Conservation (phyloP, 306 rosid species). For the Vigna reflexopilosa region DNA sequence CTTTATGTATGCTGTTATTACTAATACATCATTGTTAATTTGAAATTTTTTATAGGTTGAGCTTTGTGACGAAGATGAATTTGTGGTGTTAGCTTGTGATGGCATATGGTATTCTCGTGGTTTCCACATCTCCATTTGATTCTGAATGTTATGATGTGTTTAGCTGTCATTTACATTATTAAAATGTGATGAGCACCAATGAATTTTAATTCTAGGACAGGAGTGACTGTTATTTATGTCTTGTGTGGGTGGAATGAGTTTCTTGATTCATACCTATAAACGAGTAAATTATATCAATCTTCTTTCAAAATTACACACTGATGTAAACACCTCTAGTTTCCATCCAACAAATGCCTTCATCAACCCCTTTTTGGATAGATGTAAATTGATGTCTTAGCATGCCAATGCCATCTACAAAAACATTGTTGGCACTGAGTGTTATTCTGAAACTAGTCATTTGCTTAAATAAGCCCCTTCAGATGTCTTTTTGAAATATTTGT, state of each 20-base stretch:
- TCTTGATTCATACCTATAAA: slow-evolving; percentile 27
- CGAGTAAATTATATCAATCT: slow-evolving; percentile 22
- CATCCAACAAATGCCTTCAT: slow-evolving; percentile 9
- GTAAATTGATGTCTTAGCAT: slow-evolving; percentile 13
- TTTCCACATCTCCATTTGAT: slow-evolving; percentile 24
- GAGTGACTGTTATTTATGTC: slow-evolving; percentile 16
- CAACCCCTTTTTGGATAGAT: slow-evolving; percentile 4
- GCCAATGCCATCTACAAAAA: slow-evolving; percentile 5
- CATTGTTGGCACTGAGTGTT: neutral
- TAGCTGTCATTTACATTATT: slow-evolving; percentile 9
- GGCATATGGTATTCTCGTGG: slow-evolving; percentile 81
- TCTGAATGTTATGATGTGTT: slow-evolving; percentile 17
- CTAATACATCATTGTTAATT: slow-evolving; percentile 28
- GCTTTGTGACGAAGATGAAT: slow-evolving; percentile 91
- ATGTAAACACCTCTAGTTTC: slow-evolving; percentile 10
- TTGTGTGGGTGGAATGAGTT: neutral
- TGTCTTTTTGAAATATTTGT: slow-evolving; percentile 29
- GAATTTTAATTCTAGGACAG: slow-evolving; percentile 17
- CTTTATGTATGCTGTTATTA: slow-evolving; percentile 25
- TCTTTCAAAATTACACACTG: slow-evolving; percentile 10
- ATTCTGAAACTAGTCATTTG: slow-evolving; percentile 20
- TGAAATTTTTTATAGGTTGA: slow-evolving; percentile 64
- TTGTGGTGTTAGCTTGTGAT: slow-evolving; percentile 73
- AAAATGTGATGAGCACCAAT: neutral
- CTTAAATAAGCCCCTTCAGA: slow-evolving; percentile 20